These are phyloP conservation scores for Lentinula guzmanii DNA, from an alignment of 768 basidiomycete genomes.

Conservation along the genomic window DNA sequence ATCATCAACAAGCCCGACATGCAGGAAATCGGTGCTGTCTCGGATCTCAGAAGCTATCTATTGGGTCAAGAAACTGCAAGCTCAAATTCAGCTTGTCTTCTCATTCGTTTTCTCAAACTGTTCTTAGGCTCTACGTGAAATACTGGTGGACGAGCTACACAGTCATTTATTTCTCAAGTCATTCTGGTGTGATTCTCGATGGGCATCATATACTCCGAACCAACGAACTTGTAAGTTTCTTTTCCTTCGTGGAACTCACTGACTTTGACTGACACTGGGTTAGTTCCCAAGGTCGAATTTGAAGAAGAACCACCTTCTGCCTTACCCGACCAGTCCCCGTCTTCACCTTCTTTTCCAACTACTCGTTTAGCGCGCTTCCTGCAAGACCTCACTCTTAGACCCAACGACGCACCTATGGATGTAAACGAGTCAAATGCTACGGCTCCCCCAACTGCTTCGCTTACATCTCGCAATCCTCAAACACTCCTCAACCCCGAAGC, in stretches of 20 bases:
- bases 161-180: conserved; percentile 96
- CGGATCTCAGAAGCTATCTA: conserved; percentile 84
- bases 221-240: conserved; percentile 63
- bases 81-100: neutral
- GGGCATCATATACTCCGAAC: conserved; percentile 77
- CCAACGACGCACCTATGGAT: conserved; percentile 76
- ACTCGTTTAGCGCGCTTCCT: conserved; percentile 59
- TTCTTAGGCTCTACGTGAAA: conserved; percentile 79
- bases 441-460: neutral
- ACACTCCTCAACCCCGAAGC: conserved; percentile 67
- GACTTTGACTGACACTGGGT: neutral
- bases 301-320: conserved; percentile 38
- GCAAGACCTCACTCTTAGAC: conserved; percentile 55
- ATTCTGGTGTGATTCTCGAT: conserved; percentile 92
- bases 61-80: conserved; percentile 78
- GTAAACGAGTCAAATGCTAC: conserved; percentile 33
- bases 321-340: conserved; percentile 30
- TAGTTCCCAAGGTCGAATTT: conserved; percentile 64
- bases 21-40: conserved; percentile 90
- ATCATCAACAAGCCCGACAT: conserved; percentile 89
- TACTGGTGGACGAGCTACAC: conserved; percentile 91
- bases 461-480: neutral
- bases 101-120: neutral
- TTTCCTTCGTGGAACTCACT: conserved; percentile 9
- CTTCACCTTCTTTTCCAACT: conserved; percentile 32